Evolutionary conservation across 2,329 filamentous ascomycete genomes (phyloP), one percentile per base, ranked within the genome.

Genomic region (Catunica adiposa): DNA sequence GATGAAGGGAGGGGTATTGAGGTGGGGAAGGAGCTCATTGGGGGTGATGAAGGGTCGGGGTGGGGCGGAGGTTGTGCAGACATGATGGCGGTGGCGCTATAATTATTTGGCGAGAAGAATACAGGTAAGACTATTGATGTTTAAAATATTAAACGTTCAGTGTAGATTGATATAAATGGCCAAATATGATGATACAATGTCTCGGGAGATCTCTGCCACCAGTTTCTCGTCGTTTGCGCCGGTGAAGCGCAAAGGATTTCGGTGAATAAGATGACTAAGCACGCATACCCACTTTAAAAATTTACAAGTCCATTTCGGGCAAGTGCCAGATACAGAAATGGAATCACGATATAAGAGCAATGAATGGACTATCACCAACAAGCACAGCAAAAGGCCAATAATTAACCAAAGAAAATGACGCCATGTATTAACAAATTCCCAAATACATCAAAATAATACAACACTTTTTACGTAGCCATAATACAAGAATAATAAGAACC

Each of bases 381-480:
- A 38, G 11, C 17, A 6, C 17, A 20, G n/a, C 38, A 25, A 31
- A 42, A 40, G n/a, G 14, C 20, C n/a, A 25, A 53, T n/a, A 44
- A 40, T n/a, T 53, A 14, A 42, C 15, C 23, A 54, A 25, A 42
- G 26, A 25, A 42, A 26, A 29, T 52, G 53, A 38, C 48, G 54
- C 56, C 53, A 53, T 56, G 40, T 53, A 52, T 55, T 56, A 51
- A 53, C 23, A 37, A 55, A 48, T 55, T 52, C 56, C 48, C 51
- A 56, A 56, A 42, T 58, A 58, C 56, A 58, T 51, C 29, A 34
- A 34, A 58, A 58, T 51, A 56, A 20, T 53, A 57, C 20, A 54
- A 34, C 56, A 58, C 56, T 56, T 58, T n/a, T 58, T 58, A 51
- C 26, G 44, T 42, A 51, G 37, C 34, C 50, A 57, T 22, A 26